These are phyloP conservation scores for Capronia epimyces DNA, from an alignment of 2,329 filamentous ascomycete species.

Conservation along the genomic window DNA sequence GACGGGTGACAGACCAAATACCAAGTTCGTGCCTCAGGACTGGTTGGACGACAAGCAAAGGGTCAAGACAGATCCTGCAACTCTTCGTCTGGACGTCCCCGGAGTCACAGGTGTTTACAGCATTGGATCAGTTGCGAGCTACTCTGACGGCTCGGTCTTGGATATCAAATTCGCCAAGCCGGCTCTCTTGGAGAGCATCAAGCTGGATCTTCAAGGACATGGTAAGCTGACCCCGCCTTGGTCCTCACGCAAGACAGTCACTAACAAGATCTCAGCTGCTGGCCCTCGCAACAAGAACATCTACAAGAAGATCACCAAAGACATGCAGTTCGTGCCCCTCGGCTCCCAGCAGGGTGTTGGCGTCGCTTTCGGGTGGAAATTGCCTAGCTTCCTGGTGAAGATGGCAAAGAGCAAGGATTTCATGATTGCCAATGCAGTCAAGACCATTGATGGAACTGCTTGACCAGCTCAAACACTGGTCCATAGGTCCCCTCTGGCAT, in stretches of 20 bases:
- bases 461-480: conserved; percentile 6
- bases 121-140: conserved; percentile 28
- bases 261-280: conserved; percentile 21
- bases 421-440: conserved; percentile 32
- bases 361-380: conserved; percentile 34
- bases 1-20: conserved; percentile 50
- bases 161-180: conserved; percentile 27
- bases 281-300: conserved; percentile 30
- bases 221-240: conserved; percentile 16
- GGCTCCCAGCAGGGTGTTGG: conserved; percentile 38
- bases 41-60: conserved; percentile 46
- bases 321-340: conserved; percentile 38
- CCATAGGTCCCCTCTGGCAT: conserved; percentile 3
- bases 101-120: conserved; percentile 27
- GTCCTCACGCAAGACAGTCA: neutral
- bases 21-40: conserved; percentile 45
- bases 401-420: conserved; percentile 37
- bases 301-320: conserved; percentile 33
- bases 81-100: conserved; percentile 27
- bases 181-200: conserved; percentile 25
- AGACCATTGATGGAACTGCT: conserved; percentile 28
- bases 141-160: conserved; percentile 26
- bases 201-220: conserved; percentile 25
- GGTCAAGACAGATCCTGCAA: conserved; percentile 43
- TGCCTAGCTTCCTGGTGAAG: conserved; percentile 37